Conservation (phyloP, 179 eudicot species). For the Beta lomatogona region DNA sequence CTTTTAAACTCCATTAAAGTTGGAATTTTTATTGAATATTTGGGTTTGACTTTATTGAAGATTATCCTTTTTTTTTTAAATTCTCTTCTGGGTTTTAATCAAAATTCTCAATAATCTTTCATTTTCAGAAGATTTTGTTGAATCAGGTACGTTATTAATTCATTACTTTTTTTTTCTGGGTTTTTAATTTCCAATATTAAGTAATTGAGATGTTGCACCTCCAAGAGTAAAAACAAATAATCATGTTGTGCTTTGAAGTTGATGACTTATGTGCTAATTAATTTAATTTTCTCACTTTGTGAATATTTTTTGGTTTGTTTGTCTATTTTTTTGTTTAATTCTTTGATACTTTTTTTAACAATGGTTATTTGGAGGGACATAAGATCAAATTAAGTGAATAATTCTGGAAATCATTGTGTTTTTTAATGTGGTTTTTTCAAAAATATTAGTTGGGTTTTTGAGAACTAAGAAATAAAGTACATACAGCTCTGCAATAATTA, state of each 20-base stretch:
- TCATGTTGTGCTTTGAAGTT: neutral
- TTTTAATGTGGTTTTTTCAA: neutral
- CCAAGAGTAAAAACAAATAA: too few species aligned
- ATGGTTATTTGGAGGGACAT: too few species aligned
- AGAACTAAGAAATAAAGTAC: neutral
- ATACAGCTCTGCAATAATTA: neutral
- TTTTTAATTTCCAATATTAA: neutral
- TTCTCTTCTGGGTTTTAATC: constrained; percentile 1
- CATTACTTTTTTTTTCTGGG: neutral
- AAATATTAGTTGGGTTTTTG: neutral
- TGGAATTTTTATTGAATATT: constrained; percentile 8
- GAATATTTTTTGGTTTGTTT: neutral
- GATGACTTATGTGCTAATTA: too few species aligned
- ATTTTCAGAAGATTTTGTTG: neutral
- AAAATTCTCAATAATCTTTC: constrained; percentile 2
- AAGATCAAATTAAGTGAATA: neutral
- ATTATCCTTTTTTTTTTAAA: neutral
- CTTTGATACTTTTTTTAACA: too few species aligned
- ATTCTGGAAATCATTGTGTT: neutral
- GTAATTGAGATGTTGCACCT: too few species aligned
- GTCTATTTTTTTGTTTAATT: neutral
- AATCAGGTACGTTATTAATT: neutral
- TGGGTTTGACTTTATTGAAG: constrained; percentile 23
- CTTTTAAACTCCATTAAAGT: constrained; percentile 4
- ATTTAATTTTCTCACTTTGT: neutral